These are phyloP conservation scores for Ramaria sp. DNA, from an alignment of 768 basidiomycete genomes.

Conservation along the genomic window DNA sequence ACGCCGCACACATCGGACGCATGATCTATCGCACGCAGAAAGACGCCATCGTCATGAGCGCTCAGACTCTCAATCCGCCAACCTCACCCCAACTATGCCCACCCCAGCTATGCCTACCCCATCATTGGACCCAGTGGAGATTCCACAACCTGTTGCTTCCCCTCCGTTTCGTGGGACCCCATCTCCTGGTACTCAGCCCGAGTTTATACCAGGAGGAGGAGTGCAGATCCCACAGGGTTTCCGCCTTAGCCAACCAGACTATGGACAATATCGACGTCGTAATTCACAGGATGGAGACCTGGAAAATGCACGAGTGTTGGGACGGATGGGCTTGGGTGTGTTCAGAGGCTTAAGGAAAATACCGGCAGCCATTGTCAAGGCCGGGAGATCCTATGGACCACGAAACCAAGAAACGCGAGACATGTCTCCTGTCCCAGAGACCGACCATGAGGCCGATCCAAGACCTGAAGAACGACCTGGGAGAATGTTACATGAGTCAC, in stretches of 20 bases:
- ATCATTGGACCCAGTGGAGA: neutral
- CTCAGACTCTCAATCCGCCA: neutral
- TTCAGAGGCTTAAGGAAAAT: slow-evolving; percentile 3
- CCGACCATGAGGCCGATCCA: neutral
- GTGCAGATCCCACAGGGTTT: neutral
- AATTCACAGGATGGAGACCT: neutral
- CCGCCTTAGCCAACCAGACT: neutral
- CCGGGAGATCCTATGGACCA: slow-evolving; percentile 1
- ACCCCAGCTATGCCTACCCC: neutral
- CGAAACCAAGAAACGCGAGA: neutral
- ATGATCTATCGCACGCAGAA: neutral
- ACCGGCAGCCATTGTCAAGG: neutral
- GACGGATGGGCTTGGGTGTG: neutral
- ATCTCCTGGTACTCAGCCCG: neutral
- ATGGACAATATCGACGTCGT: neutral
- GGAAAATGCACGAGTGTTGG: neutral
- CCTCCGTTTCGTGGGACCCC: neutral
- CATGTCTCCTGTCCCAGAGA: neutral
- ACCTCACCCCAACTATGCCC: neutral
- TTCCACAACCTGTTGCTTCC: neutral
- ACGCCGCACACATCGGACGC: neutral
- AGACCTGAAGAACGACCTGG: neutral
- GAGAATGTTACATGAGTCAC: neutral
- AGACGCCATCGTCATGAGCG: neutral
- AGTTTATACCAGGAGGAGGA: neutral